Percentiles rank a stretch among this genome's conserved stretches.
Conservation (phyloP, 352 stramenopile genomes). For the Pythium aristosporum region DNA sequence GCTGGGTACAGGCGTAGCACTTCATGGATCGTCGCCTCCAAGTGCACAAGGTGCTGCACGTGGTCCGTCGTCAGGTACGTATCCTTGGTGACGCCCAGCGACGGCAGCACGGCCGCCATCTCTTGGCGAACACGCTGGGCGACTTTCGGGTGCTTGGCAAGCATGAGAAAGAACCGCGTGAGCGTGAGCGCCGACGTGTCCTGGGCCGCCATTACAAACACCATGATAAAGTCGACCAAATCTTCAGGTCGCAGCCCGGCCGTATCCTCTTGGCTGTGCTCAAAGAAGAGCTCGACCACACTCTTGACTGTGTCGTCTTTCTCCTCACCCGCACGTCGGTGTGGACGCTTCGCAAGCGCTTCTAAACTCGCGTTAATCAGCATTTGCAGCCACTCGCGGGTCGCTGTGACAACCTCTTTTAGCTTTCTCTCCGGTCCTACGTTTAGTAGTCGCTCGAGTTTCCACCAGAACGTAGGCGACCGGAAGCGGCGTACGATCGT, state of each 20-base stretch:
- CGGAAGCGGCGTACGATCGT: conserved; percentile 22
- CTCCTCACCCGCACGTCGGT: too few relatives aligned
- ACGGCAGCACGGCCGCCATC: conserved; percentile 30
- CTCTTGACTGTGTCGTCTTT: conserved; percentile 8
- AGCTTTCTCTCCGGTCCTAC: too few relatives aligned
- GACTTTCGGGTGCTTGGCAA: conserved; percentile 49
- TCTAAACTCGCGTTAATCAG: conserved; percentile 23
- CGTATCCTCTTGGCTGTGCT: conserved; percentile 16
- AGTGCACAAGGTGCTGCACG: conserved; percentile 48
- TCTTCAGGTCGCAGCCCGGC: conserved; percentile 43
- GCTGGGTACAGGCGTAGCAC: conserved; percentile 29
- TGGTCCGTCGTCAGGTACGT: conserved; percentile 45
- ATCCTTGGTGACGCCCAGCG: conserved; percentile 23
- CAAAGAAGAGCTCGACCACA: conserved; percentile 22
- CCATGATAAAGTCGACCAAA: conserved; percentile 66
- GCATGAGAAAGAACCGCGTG: conserved; percentile 71
- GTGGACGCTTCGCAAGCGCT: not conserved
- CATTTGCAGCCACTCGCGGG: conserved; percentile 12
- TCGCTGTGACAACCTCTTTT: too few relatives aligned
- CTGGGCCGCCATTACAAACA: conserved; percentile 63
- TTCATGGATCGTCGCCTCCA: conserved; percentile 59
- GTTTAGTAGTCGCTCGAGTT: too few relatives aligned
- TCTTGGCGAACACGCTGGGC: conserved; percentile 42
- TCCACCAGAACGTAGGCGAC: too few relatives aligned
- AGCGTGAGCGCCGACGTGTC: conserved; percentile 74